Evolutionary conservation across 176 grass and related monocot species (phyloP).

Genomic region (Hyparrhenia diplandra): DNA sequence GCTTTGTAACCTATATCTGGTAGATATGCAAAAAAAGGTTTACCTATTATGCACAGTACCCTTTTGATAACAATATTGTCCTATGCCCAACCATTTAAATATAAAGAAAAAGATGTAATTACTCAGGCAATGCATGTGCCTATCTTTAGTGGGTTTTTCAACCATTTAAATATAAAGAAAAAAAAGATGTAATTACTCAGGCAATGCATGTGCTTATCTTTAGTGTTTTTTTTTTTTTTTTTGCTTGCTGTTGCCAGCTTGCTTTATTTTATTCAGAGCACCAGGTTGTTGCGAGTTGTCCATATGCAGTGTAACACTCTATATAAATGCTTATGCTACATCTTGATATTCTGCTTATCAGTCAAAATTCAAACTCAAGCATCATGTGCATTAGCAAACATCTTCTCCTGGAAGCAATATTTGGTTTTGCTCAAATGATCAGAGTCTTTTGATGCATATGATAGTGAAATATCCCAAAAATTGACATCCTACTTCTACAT

Average conservation of each 20-base stretch:
- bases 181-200: slow-evolving; percentile 1
- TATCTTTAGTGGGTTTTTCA: slow-evolving; percentile 26
- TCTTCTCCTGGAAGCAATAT: slow-evolving; percentile 33
- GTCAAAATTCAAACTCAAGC: slow-evolving; percentile 24
- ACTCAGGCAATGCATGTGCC: slow-evolving; percentile 47
- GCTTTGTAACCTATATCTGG: background rate
- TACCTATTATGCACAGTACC: background rate
- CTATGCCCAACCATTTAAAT: background rate
- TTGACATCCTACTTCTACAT: slow-evolving; percentile 25
- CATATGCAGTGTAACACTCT: background rate
- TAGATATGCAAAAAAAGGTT: background rate
- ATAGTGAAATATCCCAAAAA: background rate
- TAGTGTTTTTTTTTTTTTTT: slow-evolving; percentile 24
- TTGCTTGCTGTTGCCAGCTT: slow-evolving; percentile 34
- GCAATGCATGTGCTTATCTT: slow-evolving; percentile 47
- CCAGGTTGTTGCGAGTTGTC: background rate
- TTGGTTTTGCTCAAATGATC: slow-evolving; percentile 11
- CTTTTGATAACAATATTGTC: background rate
- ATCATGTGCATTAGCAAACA: slow-evolving; percentile 36
- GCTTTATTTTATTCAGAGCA: slow-evolving; percentile 33
- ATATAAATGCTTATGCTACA: background rate
- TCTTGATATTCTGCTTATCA: background rate
- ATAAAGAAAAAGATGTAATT: background rate
- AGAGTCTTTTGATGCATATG: background rate
- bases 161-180: slow-evolving; percentile 16